Conservation (phyloP, 441 rosid species). For the Erodium chrysanthum region DNA sequence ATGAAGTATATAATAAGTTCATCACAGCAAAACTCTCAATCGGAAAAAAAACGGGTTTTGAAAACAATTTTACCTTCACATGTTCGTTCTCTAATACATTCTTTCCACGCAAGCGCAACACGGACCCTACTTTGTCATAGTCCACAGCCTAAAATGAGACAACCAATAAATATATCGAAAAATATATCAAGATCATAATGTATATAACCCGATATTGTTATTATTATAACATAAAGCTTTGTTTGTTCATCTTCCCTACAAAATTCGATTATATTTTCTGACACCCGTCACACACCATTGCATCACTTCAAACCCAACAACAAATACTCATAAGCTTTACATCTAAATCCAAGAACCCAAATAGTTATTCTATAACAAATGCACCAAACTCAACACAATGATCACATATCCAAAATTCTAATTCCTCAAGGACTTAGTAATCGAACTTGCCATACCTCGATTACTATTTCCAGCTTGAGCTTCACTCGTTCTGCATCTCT, state of each 20-base stretch:
- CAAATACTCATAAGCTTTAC: no score
- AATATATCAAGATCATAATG: not conserved
- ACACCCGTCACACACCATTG: no score
- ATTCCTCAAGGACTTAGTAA: not conserved
- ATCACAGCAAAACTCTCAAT: no score
- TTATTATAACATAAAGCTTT: no score
- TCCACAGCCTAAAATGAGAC: slow-evolving; percentile 40
- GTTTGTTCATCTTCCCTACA: no score
- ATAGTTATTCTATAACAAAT: no score
- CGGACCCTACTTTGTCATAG: slow-evolving; percentile 70
- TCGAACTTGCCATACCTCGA: slow-evolving; percentile 44
- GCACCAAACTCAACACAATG: no score
- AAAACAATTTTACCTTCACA: slow-evolving; percentile 52
- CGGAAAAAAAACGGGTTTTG: not conserved
- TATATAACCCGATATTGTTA: not conserved
- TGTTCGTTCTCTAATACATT: slow-evolving; percentile 71
- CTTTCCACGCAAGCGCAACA: slow-evolving; percentile 84
- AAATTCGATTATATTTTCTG: not conserved
- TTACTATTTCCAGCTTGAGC: slow-evolving; percentile 75
- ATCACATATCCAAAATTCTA: no score
- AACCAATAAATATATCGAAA: not conserved
- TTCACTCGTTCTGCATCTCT: slow-evolving; percentile 76
- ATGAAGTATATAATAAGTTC: not conserved
- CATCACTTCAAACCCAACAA: no score
- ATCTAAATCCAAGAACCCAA: no score